These are phyloP conservation scores for Seiridium unicorne DNA, from an alignment of 2,329 filamentous ascomycete species.

Conservation along the genomic window DNA sequence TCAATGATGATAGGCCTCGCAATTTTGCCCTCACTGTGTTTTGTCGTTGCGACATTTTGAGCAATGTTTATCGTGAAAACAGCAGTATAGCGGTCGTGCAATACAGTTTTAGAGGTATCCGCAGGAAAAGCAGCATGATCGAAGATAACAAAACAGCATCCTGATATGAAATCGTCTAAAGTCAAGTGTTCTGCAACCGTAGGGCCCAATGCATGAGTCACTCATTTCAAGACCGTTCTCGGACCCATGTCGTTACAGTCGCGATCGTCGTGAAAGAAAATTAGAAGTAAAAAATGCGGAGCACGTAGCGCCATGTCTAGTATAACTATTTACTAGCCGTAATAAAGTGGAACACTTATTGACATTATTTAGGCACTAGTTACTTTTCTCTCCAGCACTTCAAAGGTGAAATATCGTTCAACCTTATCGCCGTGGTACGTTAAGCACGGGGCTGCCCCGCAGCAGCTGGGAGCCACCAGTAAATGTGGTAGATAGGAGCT, in stretches of 20 bases:
- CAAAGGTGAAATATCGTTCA: too few species aligned
- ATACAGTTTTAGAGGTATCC: not conserved
- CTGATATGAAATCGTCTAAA: not conserved
- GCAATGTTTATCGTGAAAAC: not conserved
- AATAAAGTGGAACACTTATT: too few species aligned
- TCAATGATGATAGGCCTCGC: not conserved
- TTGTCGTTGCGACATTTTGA: not conserved
- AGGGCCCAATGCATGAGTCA: not conserved
- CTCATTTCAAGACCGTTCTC: not conserved
- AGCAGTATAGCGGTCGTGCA: not conserved
- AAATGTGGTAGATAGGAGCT: too few species aligned
- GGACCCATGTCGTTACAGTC: not conserved
- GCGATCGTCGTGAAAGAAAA: not conserved
- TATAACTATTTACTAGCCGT: too few species aligned
- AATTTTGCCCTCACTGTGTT: not conserved
- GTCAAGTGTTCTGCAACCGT: not conserved
- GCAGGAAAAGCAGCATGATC: not conserved
- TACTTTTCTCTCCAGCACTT: too few species aligned
- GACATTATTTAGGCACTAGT: too few species aligned
- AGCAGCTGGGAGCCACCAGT: too few species aligned
- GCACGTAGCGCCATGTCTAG: not conserved
- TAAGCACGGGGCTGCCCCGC: too few species aligned
- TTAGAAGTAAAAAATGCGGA: not conserved
- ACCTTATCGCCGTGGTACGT: too few species aligned
- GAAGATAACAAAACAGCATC: not conserved